Conservation (phyloP, 1,139 yeast genomes). For the Yamadazyma taylorii region DNA sequence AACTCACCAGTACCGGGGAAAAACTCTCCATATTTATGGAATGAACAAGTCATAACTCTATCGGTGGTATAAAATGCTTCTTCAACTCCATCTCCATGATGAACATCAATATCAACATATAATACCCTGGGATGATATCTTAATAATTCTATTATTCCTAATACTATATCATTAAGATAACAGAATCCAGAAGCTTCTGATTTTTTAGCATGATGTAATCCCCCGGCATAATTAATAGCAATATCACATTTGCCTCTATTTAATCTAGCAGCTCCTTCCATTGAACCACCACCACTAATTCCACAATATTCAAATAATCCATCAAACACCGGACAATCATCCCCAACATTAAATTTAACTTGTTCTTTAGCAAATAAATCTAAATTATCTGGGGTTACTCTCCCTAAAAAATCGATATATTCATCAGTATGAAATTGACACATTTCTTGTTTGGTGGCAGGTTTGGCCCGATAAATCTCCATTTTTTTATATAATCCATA, state of each 20-base stretch:
- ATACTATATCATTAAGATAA: slow-evolving; percentile 90
- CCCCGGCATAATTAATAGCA: slow-evolving; percentile 97
- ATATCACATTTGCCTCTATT: slow-evolving; percentile 86
- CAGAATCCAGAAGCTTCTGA: slow-evolving; percentile 94
- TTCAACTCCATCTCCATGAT: slow-evolving; percentile 98
- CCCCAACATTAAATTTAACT: slow-evolving; percentile 93
- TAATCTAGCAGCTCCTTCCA: slow-evolving; percentile 88
- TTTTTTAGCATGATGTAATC: slow-evolving; percentile 95
- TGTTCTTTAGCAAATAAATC: slow-evolving; percentile 91
- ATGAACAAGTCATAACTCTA: slow-evolving; percentile 91
- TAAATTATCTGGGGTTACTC: slow-evolving; percentile 93
- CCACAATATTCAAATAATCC: slow-evolving; percentile 88
- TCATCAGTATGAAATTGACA: slow-evolving; percentile 98
- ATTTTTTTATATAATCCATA: slow-evolving; percentile 94
- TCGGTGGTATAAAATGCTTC: slow-evolving; percentile 96
- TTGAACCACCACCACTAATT: slow-evolving; percentile 86
- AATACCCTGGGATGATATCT: slow-evolving; percentile 88
- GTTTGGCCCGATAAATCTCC: slow-evolving; percentile 96
- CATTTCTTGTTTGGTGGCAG: slow-evolving; percentile 98
- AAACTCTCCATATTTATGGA: slow-evolving; percentile 94
- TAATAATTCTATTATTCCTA: slow-evolving; percentile 78
- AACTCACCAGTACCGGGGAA: slow-evolving; percentile 96
- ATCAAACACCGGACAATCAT: slow-evolving; percentile 96
- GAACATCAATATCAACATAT: slow-evolving; percentile 92
- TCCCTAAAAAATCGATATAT: slow-evolving; percentile 86